These are phyloP conservation scores for Camelina hispida DNA, from an alignment of 345 rosid species.

Conservation along the genomic window DNA sequence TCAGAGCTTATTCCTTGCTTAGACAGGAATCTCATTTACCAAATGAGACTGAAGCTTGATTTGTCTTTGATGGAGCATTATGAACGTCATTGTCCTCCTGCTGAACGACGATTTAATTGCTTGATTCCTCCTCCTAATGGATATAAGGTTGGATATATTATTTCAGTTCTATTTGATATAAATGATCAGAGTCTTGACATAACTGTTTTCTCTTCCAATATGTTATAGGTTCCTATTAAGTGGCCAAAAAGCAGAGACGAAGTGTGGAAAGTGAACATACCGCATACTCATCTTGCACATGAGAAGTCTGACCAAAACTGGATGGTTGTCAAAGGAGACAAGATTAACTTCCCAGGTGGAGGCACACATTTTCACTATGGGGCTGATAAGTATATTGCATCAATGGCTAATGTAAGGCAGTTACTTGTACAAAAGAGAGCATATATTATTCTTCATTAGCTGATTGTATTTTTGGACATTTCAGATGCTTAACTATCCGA, in stretches of 20 bases:
- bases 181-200: slow-evolving; percentile 2
- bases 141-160: slow-evolving; percentile 56
- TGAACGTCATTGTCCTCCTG: slow-evolving; percentile 89
- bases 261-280: slow-evolving; percentile 96
- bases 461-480: slow-evolving; percentile 27
- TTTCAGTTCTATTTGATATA: neutral
- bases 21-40: slow-evolving; percentile 83
- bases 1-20: slow-evolving; percentile 92
- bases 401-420: slow-evolving; percentile 79
- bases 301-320: slow-evolving; percentile 97
- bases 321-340: slow-evolving; percentile 97
- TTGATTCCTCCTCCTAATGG: slow-evolving; percentile 95
- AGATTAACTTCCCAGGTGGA: slow-evolving; percentile 84
- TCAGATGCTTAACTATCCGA: slow-evolving; percentile 88
- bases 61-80: slow-evolving; percentile 94
- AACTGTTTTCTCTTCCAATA: slow-evolving; percentile 6
- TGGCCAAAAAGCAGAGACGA: slow-evolving; percentile 98
- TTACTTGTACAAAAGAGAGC: slow-evolving; percentile 7
- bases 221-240: slow-evolving; percentile 72
- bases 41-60: slow-evolving; percentile 89
- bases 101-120: slow-evolving; percentile 89
- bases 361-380: slow-evolving; percentile 98
- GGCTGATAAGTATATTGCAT: slow-evolving; percentile 89
- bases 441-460: neutral
- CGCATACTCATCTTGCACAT: slow-evolving; percentile 93